Evolutionary conservation across 805 yeast species (phyloP), one percentile per base, ranked within the genome.

Genomic region (Yarrowia yakushimensis): DNA sequence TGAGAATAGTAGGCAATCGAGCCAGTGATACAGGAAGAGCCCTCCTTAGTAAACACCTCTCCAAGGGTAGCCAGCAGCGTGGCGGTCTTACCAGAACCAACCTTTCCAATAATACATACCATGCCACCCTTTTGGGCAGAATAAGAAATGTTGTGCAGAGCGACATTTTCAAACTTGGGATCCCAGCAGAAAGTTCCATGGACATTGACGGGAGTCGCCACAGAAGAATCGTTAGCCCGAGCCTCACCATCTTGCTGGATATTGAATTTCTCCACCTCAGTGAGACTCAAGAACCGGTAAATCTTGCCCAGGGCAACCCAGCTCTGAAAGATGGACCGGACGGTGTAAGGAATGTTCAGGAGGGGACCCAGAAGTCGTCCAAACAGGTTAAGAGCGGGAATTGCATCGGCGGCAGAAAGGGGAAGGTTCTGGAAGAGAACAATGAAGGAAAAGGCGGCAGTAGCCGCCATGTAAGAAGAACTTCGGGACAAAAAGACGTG

Each of bases 221-320:
- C 34, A 18, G 60, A 41, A 1, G 70, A 64, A 12, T 62, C 55
- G 10, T 67, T 34, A 9, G 27, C 43, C 18, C 67, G 64, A 4
- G 81, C 80, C 66, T 77, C 4, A 69, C 69, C 9, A 20, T 48
- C 55, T 15, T 48, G 39, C 11, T n/a, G 20, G 11, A 34, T 23
- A 8, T 52, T 52, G 59, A 34, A 36, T 17, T 36, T 52, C 68
- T 67, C 72, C 31, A 70, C 71, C 67, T 79, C 78, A 22, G 78
- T 77, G 31, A 79, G 76, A 52, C 80, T 78, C 71, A 93, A 80
- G 71, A 90, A 93, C 27, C 83, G 85, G 65, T 80, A 81, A 61
- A 93, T 85, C 81, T 98, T 87, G 71, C 88, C 93, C 60, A 92
- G 73, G 0, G 97, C 90, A 27, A 92, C 97, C 75, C 88, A 89